These are phyloP conservation scores for Leptosphaerulina australis DNA, from an alignment of 2,329 filamentous ascomycete species.

Conservation along the genomic window DNA sequence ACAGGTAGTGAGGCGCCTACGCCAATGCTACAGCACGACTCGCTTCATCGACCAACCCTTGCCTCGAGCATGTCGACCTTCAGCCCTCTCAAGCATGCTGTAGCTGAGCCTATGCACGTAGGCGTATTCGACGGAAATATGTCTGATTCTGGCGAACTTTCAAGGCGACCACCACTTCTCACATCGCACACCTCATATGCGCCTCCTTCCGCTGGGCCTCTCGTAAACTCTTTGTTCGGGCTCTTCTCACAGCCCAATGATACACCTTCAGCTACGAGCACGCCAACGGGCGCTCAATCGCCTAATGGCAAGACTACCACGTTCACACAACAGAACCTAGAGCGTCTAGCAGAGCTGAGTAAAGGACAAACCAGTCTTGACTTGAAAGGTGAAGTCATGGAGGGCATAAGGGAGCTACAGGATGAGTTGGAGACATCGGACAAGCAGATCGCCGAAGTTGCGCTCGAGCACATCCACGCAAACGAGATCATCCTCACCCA, in stretches of 20 bases:
- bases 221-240: constrained; percentile 80
- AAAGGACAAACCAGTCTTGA: constrained; percentile 60
- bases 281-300: constrained; percentile 60
- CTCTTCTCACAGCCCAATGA: constrained; percentile 75
- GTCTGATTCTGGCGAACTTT: constrained; percentile 45
- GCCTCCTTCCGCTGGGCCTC: constrained; percentile 57
- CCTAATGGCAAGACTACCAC: constrained; percentile 53
- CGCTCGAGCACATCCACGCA: constrained; percentile 89
- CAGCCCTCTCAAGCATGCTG: constrained; percentile 54
- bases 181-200: constrained; percentile 69
- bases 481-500: constrained; percentile 92
- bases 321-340: constrained; percentile 43
- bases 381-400: constrained; percentile 86
- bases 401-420: constrained; percentile 93
- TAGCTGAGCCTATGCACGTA: constrained; percentile 44
- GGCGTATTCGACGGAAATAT: constrained; percentile 38
- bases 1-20: constrained; percentile 61
- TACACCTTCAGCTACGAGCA: constrained; percentile 52
- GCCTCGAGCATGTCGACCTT: constrained; percentile 54
- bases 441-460: constrained; percentile 87
- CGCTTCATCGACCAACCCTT: constrained; percentile 45
- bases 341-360: constrained; percentile 50
- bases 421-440: constrained; percentile 94
- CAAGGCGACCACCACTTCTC: constrained; percentile 65
- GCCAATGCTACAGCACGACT: constrained; percentile 34